Conservation (phyloP, 2,329 filamentous ascomycete species). For the Neonectria faginata region DNA sequence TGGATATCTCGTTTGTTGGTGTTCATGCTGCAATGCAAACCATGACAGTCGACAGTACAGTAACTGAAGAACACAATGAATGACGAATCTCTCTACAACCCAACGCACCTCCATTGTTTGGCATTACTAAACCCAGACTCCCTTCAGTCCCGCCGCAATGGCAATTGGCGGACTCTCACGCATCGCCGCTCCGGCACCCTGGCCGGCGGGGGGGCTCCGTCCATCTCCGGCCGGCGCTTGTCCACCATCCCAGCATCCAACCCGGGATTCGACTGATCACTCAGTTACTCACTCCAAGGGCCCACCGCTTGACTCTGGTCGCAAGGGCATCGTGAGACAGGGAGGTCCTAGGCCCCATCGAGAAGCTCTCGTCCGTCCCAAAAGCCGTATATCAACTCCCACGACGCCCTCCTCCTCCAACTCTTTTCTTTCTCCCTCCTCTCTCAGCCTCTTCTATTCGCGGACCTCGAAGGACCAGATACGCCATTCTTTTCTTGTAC, state of each 20-base stretch:
- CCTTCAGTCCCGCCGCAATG: conserved; percentile 4
- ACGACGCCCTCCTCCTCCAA: conserved; percentile 11
- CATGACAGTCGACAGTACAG: too few species aligned
- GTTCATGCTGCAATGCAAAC: neutral
- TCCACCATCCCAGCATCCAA: conserved; percentile 15
- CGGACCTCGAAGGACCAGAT: conserved; percentile 49
- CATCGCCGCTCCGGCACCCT: conserved; percentile 6
- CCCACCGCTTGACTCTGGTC: neutral
- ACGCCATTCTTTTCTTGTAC: conserved; percentile 47
- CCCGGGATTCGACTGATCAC: neutral
- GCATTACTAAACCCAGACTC: neutral
- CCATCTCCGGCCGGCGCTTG: conserved; percentile 35
- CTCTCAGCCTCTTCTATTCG: conserved; percentile 43
- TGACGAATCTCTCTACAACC: too few species aligned
- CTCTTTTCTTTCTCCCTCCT: conserved; percentile 6
- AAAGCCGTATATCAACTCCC: conserved; percentile 42
- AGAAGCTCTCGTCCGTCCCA: conserved; percentile 32
- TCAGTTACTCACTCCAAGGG: too few species aligned
- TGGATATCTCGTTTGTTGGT: neutral
- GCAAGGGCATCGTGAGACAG: neutral
- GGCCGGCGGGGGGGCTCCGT: conserved; percentile 1
- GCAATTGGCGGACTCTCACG: conserved; percentile 31
- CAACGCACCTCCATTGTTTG: neutral
- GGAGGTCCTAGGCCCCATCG: conserved; percentile 35
- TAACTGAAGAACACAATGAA: too few species aligned